Percentiles rank a stretch among this genome's conserved stretches.
These are phyloP conservation scores for Tricholoma bakamatsutake DNA, from an alignment of 768 basidiomycete species.

Conservation along the genomic window DNA sequence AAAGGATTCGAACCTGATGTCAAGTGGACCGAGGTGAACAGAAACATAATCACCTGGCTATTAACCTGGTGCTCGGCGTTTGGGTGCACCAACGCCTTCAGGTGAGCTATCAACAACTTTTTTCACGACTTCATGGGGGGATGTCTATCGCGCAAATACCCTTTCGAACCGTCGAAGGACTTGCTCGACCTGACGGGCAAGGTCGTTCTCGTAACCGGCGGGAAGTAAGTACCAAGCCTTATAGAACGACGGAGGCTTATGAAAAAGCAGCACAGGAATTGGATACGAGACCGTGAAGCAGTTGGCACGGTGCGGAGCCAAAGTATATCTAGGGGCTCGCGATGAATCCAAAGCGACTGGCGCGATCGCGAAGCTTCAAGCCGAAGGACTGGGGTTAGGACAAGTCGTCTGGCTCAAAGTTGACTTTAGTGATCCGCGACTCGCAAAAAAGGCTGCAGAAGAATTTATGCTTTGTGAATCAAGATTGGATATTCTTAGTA, in stretches of 20 bases:
- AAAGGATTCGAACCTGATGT: too few relatives aligned
- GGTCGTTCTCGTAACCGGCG: constrained; percentile 12
- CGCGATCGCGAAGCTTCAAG: constrained; percentile 18
- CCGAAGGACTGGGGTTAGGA: constrained; percentile 25
- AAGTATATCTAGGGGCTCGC: constrained; percentile 45
- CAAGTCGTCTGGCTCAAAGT: constrained; percentile 31
- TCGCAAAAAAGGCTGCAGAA: constrained; percentile 28
- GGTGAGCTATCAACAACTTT: neutral
- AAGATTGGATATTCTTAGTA: constrained; percentile 19
- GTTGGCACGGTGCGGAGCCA: constrained; percentile 43
- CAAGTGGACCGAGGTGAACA: too few relatives aligned
- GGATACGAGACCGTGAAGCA: constrained; percentile 41
- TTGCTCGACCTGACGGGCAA: constrained; percentile 14
- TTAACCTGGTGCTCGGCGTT: too few relatives aligned
- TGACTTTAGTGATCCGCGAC: constrained; percentile 30
- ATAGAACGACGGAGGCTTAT: neutral
- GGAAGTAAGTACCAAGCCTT: constrained; percentile 5
- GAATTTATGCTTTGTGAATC: constrained; percentile 21
- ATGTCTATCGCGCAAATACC: constrained; percentile 6
- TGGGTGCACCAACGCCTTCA: too few relatives aligned
- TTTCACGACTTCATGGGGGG: constrained; percentile 2
- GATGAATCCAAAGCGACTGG: constrained; percentile 25
- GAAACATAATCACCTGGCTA: too few relatives aligned
- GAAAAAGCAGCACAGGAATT: constrained; percentile 32
- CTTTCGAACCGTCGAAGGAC: constrained; percentile 12